A percentile compares a stretch with the other conserved stretches of the same genome.
Evolutionary conservation across 2,329 filamentous ascomycete genomes (phyloP).

Genomic region (Curvularia lunata): DNA sequence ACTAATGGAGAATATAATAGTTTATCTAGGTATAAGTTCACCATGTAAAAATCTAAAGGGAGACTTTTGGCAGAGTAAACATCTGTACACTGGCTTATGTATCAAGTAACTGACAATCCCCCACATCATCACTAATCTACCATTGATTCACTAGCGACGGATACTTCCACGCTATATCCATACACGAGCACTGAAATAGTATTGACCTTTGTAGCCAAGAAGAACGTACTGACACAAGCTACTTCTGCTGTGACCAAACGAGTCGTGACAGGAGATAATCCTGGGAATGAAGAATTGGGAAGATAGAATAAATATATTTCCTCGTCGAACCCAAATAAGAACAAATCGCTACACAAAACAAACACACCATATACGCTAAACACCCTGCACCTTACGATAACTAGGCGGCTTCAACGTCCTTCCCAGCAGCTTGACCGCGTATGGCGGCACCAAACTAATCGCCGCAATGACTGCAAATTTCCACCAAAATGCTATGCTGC

Average conservation of each 20-base stretch:
- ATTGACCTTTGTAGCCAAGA: slow-evolving; percentile 56
- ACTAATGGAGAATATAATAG: no score
- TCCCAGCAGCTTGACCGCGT: slow-evolving; percentile 82
- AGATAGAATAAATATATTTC: no score
- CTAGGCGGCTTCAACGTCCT: slow-evolving; percentile 88
- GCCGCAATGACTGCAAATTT: slow-evolving; percentile 79
- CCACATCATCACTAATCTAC: slow-evolving; percentile 29
- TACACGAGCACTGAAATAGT: slow-evolving; percentile 34
- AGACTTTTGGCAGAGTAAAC: not conserved
- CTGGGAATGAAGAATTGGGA: not conserved
- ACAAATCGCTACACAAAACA: not conserved
- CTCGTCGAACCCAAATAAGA: not conserved
- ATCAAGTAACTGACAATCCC: slow-evolving; percentile 40
- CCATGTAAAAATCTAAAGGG: no score
- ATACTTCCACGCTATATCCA: slow-evolving; percentile 36
- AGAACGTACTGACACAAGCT: slow-evolving; percentile 43
- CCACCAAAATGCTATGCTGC: slow-evolving; percentile 86
- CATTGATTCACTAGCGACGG: slow-evolving; percentile 31
- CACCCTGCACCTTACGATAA: slow-evolving; percentile 88
- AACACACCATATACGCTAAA: slow-evolving; percentile 48
- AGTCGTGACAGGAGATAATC: not conserved
- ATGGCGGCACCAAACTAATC: slow-evolving; percentile 84
- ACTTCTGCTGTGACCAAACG: slow-evolving; percentile 13
- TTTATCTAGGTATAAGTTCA: no score
- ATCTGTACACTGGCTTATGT: not conserved